Evolutionary conservation across 108 stramenopile species (phyloP).

Genomic region (Cyclostephanos tholiformis): DNA sequence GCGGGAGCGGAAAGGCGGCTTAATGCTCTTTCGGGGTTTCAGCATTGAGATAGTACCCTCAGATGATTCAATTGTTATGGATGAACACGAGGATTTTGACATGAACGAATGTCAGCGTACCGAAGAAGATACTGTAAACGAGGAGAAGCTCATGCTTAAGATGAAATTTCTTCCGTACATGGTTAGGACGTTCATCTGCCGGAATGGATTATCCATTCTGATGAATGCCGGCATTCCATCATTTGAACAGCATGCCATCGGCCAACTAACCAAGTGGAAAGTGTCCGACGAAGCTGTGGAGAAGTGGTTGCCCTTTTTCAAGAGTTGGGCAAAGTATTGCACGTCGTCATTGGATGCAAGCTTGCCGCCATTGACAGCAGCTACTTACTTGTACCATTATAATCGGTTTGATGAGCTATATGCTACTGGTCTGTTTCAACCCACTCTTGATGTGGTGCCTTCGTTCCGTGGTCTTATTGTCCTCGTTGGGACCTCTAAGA

Average conservation of each 20-base stretch:
- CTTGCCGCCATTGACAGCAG: conserved; percentile 48
- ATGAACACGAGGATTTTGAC: neutral
- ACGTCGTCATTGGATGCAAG: conserved; percentile 26
- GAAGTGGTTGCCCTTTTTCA: conserved; percentile 71
- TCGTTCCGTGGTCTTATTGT: conserved; percentile 49
- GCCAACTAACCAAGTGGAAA: conserved; percentile 63
- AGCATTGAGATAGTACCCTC: conserved; percentile 58
- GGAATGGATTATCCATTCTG: conserved; percentile 68
- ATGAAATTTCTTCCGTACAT: conserved; percentile 91
- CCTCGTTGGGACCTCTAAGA: conserved; percentile 47
- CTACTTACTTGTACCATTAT: conserved; percentile 59
- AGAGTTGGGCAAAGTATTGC: conserved; percentile 66
- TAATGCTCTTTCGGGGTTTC: conserved; percentile 86
- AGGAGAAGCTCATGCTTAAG: conserved; percentile 75
- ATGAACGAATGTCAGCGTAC: neutral
- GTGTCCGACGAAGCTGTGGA: conserved; percentile 58
- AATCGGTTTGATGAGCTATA: conserved; percentile 56
- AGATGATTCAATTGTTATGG: conserved; percentile 4
- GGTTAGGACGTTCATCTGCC: conserved; percentile 82
- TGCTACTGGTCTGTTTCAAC: conserved; percentile 36
- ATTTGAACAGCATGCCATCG: conserved; percentile 54
- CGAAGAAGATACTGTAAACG: conserved; percentile 2
- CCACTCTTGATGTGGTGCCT: neutral
- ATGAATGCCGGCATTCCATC: conserved; percentile 44
- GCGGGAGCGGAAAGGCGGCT: conserved; percentile 27